Percentiles rank a stretch among this genome's conserved stretches.
These are phyloP conservation scores for Dictyostelium capitatum DNA, from an alignment of 78 protist species.

Conservation along the genomic window DNA sequence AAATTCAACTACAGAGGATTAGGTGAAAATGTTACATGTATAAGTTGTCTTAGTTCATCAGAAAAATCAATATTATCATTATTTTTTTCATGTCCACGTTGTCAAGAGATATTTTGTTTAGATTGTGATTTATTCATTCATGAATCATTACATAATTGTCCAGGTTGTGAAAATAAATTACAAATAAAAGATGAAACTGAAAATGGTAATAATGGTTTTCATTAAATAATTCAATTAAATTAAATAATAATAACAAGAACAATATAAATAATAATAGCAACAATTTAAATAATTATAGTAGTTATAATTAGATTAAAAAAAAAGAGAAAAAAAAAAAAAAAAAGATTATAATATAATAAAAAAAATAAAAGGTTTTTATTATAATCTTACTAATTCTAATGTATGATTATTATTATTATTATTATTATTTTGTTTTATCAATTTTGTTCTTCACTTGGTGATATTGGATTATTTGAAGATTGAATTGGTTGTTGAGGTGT, in stretches of 20 bases:
- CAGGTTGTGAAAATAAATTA: constrained; percentile 85
- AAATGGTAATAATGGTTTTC: no score
- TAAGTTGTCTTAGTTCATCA: constrained; percentile 42
- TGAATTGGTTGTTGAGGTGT: not conserved
- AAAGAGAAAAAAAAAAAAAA: no score
- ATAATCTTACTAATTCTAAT: not conserved
- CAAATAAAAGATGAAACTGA: not conserved
- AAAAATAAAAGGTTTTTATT: not conserved
- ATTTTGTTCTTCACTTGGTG: no score
- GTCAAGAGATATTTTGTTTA: constrained; percentile 75
- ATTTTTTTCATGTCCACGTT: constrained; percentile 82
- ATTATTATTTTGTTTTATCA: no score
- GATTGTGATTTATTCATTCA: constrained; percentile 90
- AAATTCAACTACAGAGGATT: not conserved
- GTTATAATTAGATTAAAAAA: no score
- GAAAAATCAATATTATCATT: constrained; percentile 11
- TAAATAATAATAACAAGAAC: no score
- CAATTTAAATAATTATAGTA: no score
- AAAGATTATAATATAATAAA: not conserved
- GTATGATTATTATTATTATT: no score
- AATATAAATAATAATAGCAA: no score
- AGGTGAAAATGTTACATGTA: constrained; percentile 19
- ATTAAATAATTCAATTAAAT: no score
- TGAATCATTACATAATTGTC: constrained; percentile 90
- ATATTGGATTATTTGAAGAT: not conserved